Evolutionary conservation across 495 filamentous ascomycete genomes (phyloP), one percentile per base, ranked within the genome.

Genomic region (Aspergillus sclerotioniger): DNA sequence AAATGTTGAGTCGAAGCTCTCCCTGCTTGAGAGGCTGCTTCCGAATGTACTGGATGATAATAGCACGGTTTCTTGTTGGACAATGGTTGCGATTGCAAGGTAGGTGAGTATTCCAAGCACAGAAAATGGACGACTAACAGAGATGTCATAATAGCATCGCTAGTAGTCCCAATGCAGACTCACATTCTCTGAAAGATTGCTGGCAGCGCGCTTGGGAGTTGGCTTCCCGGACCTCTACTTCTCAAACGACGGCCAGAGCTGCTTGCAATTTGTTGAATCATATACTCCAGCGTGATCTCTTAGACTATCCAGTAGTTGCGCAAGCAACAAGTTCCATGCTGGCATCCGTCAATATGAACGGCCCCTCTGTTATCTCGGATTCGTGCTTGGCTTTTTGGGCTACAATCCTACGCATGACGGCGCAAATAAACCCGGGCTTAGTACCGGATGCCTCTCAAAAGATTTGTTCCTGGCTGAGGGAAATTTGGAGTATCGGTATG

Each of bases 171-270:
- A 53, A 62, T 63, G 72, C 73, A 31, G 57, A 64, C 32, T 55
- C 54, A 9, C 44, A 67, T 8, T 56, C 56, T 10, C 43, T 86
- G 7, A 72, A 62, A 51, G 41, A 44, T 12, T 61, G 72, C 31
- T 97, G 92, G 93, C 76, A 82, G 35, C 83, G 87, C 58, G 77
- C 84, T 37, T 95, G 91, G 88, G 86, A 91, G 54, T 71, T 90
- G 9, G 82, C 87, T 29, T 81, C 81, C 43, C 84, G 92, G 29
- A 82, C 83, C 56, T 76, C 94, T 28, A 87, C 86, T 41, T 86
- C 89, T 29, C 79, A 85, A 43, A 67, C 75, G 3, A 90, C 84
- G 10, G 94, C 88, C 47, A 86, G 94, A 57, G 84, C 89, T 54
- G 91, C 94, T 41, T 93, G 91, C 62, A 81, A 90, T 63, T 73